Base-by-base conservation (phyloP, 176 grass and related monocot species). In the Oryza meyeriana region DNA sequence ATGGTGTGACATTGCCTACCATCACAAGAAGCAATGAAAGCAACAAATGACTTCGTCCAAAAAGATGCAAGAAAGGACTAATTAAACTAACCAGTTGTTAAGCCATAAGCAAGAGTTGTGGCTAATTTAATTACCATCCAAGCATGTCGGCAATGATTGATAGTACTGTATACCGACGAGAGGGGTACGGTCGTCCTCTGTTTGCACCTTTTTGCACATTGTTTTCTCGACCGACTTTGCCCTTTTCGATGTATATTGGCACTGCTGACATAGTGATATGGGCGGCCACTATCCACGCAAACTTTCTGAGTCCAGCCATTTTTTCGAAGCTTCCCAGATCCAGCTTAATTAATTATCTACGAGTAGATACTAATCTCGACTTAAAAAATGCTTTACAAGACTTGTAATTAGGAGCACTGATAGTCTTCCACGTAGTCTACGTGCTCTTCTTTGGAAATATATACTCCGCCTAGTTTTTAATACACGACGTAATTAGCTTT, bases 281-380 rank as follows among this genome's bases (percentile, higher is more conserved):
- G 79, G 84, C 22, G 13, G 82, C 30, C 42, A 61, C 40, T 14
- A 31, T 16, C 66, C 17, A 25, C 38, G 4, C 11, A 44, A 61
- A 13, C 57, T 62, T 83, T 26, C 20, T 26, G 34, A 81, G 34
- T 24, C 27, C 24, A 7, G 69, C 58, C 9, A 58, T 33, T 59
- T 20, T 58, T 87, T 64, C 50, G 65, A 87, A 83, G 73, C 79
- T 87, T 87, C 79, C 73, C 24, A 30, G 25, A 48, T 40, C 1
- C 12, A 7, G 32, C 8, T 59, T 59, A 59, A 59, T 59, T 55
- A 55, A 55, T 22, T 55, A 55, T 55, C 18, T n/a, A 55, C 20
- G 50, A 55, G 0, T 2, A n/a, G 6, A 55, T 55, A 20, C 50
- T 55, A 55, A 22, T 10, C 18, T 55, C 18, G 22, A 55, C 18